Evolutionary conservation across 306 rosid species (phyloP).

Genomic region (Geum urbanum): DNA sequence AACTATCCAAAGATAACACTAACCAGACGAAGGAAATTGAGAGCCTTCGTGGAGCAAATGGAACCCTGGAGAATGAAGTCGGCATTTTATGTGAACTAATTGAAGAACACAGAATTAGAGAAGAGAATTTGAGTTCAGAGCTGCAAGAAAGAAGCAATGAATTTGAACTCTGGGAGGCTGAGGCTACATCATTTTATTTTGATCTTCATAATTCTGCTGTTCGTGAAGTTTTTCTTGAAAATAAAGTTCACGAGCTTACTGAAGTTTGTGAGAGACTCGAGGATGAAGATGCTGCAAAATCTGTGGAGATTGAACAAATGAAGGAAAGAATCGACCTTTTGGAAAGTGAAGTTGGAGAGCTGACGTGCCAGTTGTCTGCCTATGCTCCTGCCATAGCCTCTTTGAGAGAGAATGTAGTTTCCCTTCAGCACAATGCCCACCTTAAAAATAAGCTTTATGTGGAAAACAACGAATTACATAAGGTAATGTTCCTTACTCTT

Average conservation of each 20-base stretch:
- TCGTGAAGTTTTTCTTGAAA: constrained; percentile 80
- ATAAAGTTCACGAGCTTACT: constrained; percentile 71
- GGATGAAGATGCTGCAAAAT: constrained; percentile 59
- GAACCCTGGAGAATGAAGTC: constrained; percentile 51
- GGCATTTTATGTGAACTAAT: constrained; percentile 49
- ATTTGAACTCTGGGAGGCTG: constrained; percentile 89
- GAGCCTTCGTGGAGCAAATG: constrained; percentile 52
- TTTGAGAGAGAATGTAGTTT: constrained; percentile 64
- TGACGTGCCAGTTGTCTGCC: constrained; percentile 59
- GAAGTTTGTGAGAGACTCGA: constrained; percentile 57
- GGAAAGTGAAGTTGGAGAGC: constrained; percentile 70
- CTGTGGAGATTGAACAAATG: constrained; percentile 55
- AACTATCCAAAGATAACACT: constrained; percentile 49
- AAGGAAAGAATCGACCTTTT: constrained; percentile 42
- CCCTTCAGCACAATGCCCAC: constrained; percentile 60
- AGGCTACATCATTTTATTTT: constrained; percentile 82
- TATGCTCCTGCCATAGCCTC: constrained; percentile 70
- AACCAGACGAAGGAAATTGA: constrained; percentile 61
- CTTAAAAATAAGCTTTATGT: constrained; percentile 35
- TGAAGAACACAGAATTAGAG: constrained; percentile 60
- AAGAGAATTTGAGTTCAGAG: constrained; percentile 67
- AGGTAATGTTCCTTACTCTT: constrained; percentile 44
- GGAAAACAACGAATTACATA: constrained; percentile 27
- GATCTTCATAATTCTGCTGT: constrained; percentile 81
- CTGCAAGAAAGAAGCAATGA: constrained; percentile 71